Evolutionary conservation across 2,329 filamentous ascomycete species (phyloP).

Genomic region (Talaromyces sp.): DNA sequence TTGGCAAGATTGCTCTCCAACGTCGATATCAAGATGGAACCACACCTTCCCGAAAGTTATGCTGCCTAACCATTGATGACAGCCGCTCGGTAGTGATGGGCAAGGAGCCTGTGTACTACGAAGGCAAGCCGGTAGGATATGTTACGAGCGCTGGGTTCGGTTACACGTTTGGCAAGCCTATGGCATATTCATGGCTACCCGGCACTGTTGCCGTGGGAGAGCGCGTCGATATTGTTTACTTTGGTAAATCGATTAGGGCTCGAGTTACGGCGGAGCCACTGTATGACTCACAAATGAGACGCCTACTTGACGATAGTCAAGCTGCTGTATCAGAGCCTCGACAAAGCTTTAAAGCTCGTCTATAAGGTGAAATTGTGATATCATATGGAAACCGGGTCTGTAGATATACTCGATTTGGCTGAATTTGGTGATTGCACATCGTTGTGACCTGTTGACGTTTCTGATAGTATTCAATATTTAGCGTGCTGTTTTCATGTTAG

Average conservation of each 20-base stretch:
- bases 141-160: constrained; percentile 59
- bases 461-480: neutral
- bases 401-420: too few species aligned
- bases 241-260: constrained; percentile 51
- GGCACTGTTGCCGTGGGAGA: constrained; percentile 44
- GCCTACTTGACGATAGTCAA: constrained; percentile 23
- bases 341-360: neutral
- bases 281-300: constrained; percentile 40
- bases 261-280: constrained; percentile 51
- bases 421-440: neutral
- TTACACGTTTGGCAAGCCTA: constrained; percentile 54
- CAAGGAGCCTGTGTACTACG: constrained; percentile 57
- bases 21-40: neutral
- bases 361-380: neutral
- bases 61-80: constrained; percentile 54
- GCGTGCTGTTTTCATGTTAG: neutral
- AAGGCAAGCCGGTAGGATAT: constrained; percentile 50
- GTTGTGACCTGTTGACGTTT: neutral
- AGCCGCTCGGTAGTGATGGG: constrained; percentile 55
- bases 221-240: constrained; percentile 58
- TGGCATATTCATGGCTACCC: constrained; percentile 58
- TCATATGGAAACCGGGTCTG: too few species aligned
- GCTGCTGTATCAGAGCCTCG: constrained; percentile 5
- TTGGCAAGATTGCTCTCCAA: neutral
- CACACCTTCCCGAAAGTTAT: constrained; percentile 12